Percentiles rank a stretch among this genome's conserved stretches.
Conservation (phyloP, 345 rosid genomes). For the Brassica nigra region DNA sequence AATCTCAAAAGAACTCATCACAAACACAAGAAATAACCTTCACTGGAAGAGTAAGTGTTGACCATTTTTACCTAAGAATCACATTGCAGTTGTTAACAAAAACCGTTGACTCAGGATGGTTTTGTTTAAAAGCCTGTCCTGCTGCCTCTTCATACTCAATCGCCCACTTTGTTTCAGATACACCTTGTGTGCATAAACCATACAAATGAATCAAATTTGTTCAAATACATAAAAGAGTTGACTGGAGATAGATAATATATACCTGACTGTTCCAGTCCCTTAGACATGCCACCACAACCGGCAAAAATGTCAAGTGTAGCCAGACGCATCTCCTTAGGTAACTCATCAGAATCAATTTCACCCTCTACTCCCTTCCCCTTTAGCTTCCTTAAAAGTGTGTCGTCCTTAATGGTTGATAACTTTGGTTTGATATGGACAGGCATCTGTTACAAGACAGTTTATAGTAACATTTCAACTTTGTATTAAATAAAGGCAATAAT, state of each 20-base stretch:
- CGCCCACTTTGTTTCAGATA: conserved; percentile 75
- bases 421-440: conserved; percentile 56
- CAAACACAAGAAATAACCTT: conserved; percentile 5
- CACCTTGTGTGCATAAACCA: conserved; percentile 64
- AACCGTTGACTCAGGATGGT: conserved; percentile 68
- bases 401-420: conserved; percentile 50
- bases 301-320: conserved; percentile 85
- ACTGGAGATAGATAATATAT: conserved; percentile 3
- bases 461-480: conserved; percentile 19
- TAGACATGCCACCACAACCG: conserved; percentile 85
- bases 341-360: conserved; percentile 40
- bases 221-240: neutral
- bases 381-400: conserved; percentile 58
- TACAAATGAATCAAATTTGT: conserved; percentile 30
- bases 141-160: conserved; percentile 95
- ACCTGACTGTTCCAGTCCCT: conserved; percentile 69
- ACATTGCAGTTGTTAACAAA: conserved; percentile 84
- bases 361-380: conserved; percentile 73
- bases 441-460: conserved; percentile 49
- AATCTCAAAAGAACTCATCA: conserved; percentile 21
- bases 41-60: neutral
- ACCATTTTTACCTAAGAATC: conserved; percentile 57
- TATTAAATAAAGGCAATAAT: neutral
- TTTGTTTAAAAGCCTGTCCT: conserved; percentile 69
- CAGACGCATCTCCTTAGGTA: conserved; percentile 40